A percentile compares a stretch with the other conserved stretches of the same genome.
These are phyloP conservation scores for Saturnispora gosingensis DNA, from an alignment of 805 yeast genomes.

Conservation along the genomic window DNA sequence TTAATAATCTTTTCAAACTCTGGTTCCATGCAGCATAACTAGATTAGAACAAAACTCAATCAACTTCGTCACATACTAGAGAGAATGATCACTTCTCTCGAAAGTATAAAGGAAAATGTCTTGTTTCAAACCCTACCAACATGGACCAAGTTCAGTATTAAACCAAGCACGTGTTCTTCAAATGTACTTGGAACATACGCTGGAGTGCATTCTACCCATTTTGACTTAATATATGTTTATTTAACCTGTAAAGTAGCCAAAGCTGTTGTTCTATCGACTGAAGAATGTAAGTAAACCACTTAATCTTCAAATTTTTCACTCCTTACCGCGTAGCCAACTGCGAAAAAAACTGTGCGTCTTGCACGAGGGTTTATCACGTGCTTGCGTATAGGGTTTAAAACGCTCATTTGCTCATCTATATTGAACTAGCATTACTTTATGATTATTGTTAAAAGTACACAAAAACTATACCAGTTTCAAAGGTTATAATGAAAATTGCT, in stretches of 20 bases:
- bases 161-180: constrained; percentile 10
- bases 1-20: constrained; percentile 28
- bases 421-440: background rate
- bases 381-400: background rate
- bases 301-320: background rate
- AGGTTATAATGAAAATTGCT: background rate
- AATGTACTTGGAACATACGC: constrained; percentile 50
- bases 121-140: constrained; percentile 19
- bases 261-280: constrained; percentile 2
- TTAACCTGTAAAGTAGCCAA: constrained; percentile 9
- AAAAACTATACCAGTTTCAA: background rate
- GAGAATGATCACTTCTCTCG: background rate
- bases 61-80: background rate
- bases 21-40: constrained; percentile 41
- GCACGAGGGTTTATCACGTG: constrained; percentile 8
- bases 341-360: background rate
- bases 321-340: background rate
- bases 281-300: background rate
- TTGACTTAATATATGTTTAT: constrained; percentile 30
- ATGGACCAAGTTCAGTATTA: constrained; percentile 26
- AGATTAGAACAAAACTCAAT: background rate
- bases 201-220: constrained; percentile 99
- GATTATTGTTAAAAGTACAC: background rate
- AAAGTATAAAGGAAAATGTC: background rate
- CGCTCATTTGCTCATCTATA: background rate